These are phyloP conservation scores for Pythium chondricola DNA, from an alignment of 352 stramenopile genomes.

Conservation along the genomic window DNA sequence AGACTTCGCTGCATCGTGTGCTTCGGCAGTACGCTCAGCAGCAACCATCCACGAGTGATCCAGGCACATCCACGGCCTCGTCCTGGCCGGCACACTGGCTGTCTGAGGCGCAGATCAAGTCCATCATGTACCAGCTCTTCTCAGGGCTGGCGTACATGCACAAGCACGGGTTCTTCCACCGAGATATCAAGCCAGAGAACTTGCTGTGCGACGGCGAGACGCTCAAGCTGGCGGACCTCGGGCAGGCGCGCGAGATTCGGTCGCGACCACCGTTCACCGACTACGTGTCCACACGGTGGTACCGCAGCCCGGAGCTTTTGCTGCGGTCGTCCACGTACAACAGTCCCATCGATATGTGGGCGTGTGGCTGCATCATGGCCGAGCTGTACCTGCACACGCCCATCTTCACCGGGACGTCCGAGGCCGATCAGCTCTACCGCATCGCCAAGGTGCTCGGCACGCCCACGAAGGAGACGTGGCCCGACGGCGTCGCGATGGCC, in stretches of 20 bases:
- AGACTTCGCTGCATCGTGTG: slow-evolving; percentile 71
- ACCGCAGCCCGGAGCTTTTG: slow-evolving; percentile 66
- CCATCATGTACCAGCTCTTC: slow-evolving; percentile 78
- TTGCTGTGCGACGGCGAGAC: slow-evolving; percentile 50
- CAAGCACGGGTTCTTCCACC: slow-evolving; percentile 80
- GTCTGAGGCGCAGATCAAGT: slow-evolving; percentile 59
- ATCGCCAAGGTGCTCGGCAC: slow-evolving; percentile 91
- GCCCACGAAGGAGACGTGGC: slow-evolving; percentile 87
- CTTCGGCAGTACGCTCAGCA: slow-evolving; percentile 34
- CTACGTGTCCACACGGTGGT: slow-evolving; percentile 77
- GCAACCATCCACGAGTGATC: not conserved
- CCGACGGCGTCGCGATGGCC: slow-evolving; percentile 84
- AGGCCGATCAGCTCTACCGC: slow-evolving; percentile 96
- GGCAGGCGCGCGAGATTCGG: slow-evolving; percentile 67
- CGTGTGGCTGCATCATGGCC: slow-evolving; percentile 77
- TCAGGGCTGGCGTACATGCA: slow-evolving; percentile 72
- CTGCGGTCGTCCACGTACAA: slow-evolving; percentile 68
- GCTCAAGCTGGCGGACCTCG: slow-evolving; percentile 73
- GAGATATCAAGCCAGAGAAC: slow-evolving; percentile 81
- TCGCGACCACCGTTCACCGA: slow-evolving; percentile 64
- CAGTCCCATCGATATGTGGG: slow-evolving; percentile 78
- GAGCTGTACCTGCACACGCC: slow-evolving; percentile 67
- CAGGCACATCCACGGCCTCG: not conserved
- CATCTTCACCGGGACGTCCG: slow-evolving; percentile 80
- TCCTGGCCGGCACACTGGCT: slow-evolving; percentile 27